Evolutionary conservation across 2,329 filamentous ascomycete genomes (phyloP).

Genomic region (Escovopsis sp.): DNA sequence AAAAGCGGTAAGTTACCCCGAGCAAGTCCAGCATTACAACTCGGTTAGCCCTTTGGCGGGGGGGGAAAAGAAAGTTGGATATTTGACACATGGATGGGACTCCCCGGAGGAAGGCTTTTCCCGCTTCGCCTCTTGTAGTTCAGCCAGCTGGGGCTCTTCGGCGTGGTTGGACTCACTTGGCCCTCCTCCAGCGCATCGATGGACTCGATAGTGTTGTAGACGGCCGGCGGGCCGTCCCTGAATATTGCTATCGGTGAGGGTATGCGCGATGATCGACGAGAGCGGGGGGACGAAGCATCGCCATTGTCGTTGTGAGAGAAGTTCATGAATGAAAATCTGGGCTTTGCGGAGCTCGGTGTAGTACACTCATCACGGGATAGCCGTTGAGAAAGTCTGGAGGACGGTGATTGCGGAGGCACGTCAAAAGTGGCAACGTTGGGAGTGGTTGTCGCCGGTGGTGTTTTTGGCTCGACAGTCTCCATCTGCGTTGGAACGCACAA

Average conservation of each 20-base stretch:
- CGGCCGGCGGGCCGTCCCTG: background rate
- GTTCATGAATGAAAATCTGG: slow-evolving; percentile 20
- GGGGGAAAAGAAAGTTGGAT: slow-evolving; percentile 24
- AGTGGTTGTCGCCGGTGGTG: background rate
- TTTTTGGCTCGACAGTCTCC: background rate
- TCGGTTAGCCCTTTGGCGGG: slow-evolving; percentile 16
- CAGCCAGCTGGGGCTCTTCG: background rate
- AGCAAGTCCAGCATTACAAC: background rate
- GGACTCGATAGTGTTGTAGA: background rate
- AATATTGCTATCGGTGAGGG: slow-evolving; percentile 1
- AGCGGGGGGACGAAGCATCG: slow-evolving; percentile 12
- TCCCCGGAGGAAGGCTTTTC: background rate
- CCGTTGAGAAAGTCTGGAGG: slow-evolving; percentile 2
- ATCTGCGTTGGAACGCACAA: background rate
- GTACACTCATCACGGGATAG: slow-evolving; percentile 10
- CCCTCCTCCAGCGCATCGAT: no score
- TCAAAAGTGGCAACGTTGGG: slow-evolving; percentile 9
- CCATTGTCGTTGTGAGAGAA: slow-evolving; percentile 6
- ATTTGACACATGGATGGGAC: slow-evolving; percentile 1
- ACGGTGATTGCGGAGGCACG: slow-evolving; percentile 9
- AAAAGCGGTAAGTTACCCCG: background rate
- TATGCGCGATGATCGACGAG: background rate
- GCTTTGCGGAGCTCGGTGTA: slow-evolving; percentile 19
- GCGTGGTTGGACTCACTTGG: background rate
- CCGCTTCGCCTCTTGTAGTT: slow-evolving; percentile 2